phyloP scores from a whole-genome alignment of 257 asterid species.

The Solanum microdontum region DNA sequence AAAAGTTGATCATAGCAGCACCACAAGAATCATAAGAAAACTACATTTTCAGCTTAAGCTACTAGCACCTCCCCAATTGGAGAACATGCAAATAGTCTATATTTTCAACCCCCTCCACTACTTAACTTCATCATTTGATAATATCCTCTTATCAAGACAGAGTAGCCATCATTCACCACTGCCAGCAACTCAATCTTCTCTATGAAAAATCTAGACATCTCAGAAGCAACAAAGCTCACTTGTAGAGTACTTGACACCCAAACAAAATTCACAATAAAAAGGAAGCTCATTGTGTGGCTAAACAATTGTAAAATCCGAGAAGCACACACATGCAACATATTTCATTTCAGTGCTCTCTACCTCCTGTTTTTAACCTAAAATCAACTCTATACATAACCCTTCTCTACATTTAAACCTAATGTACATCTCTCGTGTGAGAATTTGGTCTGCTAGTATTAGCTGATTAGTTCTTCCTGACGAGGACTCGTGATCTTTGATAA shows the following conservation, averaged over 20 bases:
- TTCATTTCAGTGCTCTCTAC: not conserved
- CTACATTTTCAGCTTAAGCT: not conserved
- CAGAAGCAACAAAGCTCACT: not conserved
- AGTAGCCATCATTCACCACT: not conserved
- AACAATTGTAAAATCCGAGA: not conserved
- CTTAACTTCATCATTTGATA: not conserved
- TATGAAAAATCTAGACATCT: not conserved
- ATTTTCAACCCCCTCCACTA: not conserved
- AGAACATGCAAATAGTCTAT: not conserved
- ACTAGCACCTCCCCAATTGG: not conserved
- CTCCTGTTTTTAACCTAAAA: not conserved
- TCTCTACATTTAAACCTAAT: not conserved
- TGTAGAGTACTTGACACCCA: not conserved
- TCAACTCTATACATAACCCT: not conserved
- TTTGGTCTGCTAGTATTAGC: not conserved
- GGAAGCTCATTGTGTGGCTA: not conserved
- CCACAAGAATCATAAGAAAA: not conserved
- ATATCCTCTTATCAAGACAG: not conserved
- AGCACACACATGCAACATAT: not conserved
- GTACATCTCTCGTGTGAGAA: not conserved
- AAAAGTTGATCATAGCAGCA: not conserved
- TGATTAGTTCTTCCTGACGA: not conserved
- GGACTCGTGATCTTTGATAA: not conserved
- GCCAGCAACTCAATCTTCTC: not conserved
- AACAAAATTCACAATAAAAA: not conserved